Percentiles rank a stretch among this genome's conserved stretches.
These are phyloP conservation scores for Hemisphaericaspora xylanilytica DNA, from an alignment of 1,139 yeast genomes.

Conservation along the genomic window DNA sequence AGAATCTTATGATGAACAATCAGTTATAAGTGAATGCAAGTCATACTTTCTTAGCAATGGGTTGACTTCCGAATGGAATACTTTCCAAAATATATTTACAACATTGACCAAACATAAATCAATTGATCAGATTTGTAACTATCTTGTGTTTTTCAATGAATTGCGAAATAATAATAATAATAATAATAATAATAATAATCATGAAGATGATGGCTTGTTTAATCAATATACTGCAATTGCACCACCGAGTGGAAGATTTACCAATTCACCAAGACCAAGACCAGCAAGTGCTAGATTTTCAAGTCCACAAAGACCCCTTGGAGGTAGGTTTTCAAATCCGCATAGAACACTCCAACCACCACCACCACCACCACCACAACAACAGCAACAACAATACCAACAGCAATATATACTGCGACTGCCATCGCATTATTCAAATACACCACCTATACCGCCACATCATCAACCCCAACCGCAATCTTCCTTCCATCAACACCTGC, in stretches of 20 bases:
- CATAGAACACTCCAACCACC: no score
- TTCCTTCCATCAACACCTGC: no score
- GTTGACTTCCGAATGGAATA: constrained; percentile 28
- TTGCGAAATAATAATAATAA: constrained; percentile 11
- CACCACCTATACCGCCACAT: background rate
- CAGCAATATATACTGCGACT: background rate
- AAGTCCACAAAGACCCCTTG: no score
- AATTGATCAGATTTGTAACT: constrained; percentile 35
- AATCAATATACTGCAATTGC: no score
- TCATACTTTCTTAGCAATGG: constrained; percentile 27
- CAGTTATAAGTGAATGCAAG: constrained; percentile 25
- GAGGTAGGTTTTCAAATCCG: no score
- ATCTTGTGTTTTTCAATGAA: constrained; percentile 33
- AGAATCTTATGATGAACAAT: constrained; percentile 15
- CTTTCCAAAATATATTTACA: constrained; percentile 32
- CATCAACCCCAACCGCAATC: background rate
- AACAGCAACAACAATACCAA: background rate
- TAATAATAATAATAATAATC: background rate
- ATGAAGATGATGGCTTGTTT: background rate
- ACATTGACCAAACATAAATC: constrained; percentile 27
- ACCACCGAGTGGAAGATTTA: no score
- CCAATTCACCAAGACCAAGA: background rate
- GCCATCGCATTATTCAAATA: no score
- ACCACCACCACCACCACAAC: no score
- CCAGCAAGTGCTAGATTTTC: background rate